Conservation (phyloP, 2,329 filamentous ascomycete genomes). For the Botrytis cinerea region DNA sequence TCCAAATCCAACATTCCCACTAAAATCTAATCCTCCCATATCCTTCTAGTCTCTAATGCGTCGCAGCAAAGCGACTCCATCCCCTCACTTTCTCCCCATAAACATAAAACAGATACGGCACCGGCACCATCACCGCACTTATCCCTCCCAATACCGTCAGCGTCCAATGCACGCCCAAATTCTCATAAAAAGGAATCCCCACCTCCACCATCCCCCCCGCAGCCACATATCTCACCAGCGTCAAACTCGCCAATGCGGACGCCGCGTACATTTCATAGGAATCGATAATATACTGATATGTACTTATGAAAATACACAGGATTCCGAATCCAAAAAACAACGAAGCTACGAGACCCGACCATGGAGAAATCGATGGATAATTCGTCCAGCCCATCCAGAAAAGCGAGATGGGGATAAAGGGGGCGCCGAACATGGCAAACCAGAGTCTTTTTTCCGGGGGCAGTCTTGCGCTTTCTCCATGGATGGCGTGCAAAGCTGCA, state of each 20-base stretch:
- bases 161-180: background rate
- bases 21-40: background rate
- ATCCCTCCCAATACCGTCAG: background rate
- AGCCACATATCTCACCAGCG: conserved; percentile 1
- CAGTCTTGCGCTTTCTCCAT: background rate
- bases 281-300: background rate
- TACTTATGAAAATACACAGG: background rate
- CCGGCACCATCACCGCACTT: background rate
- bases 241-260: background rate
- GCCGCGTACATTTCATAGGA: background rate
- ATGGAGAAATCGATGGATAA: background rate
- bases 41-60: background rate
- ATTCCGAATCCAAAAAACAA: background rate
- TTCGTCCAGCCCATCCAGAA: background rate
- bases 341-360: background rate
- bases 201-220: background rate
- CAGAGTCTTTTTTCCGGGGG: background rate
- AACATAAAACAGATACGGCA: background rate
- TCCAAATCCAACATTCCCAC: background rate
- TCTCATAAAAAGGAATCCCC: background rate
- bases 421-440: background rate
- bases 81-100: background rate
- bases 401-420: background rate
- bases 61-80: background rate
- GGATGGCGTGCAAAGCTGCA: background rate